These are phyloP conservation scores for Alloascoidea africana DNA, from an alignment of 805 yeast genomes.

Conservation along the genomic window DNA sequence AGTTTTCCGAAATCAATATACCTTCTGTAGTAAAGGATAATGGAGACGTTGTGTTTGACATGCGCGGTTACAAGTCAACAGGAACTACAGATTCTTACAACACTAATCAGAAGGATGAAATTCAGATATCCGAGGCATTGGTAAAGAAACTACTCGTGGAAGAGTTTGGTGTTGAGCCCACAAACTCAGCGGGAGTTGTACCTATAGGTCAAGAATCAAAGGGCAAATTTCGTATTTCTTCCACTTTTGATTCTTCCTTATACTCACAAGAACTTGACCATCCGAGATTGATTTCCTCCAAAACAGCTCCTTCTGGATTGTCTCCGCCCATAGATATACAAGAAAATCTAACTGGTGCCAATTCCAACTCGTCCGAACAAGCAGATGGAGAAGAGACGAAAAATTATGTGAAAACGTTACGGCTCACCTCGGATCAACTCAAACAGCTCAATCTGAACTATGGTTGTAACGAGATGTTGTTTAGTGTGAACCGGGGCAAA, in stretches of 20 bases:
- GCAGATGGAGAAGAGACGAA: slow-evolving; percentile 5
- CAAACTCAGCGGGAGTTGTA: too few relatives aligned
- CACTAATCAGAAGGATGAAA: too few relatives aligned
- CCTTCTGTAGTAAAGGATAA: too few relatives aligned
- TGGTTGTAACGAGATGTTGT: slow-evolving; percentile 69
- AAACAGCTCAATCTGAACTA: slow-evolving; percentile 52
- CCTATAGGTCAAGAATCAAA: too few relatives aligned
- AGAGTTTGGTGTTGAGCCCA: not conserved
- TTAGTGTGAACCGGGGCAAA: slow-evolving; percentile 71
- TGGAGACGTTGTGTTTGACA: slow-evolving; percentile 83
- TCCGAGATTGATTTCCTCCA: too few relatives aligned
- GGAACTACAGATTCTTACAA: too few relatives aligned
- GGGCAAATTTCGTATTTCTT: slow-evolving; percentile 2
- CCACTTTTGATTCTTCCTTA: not conserved
- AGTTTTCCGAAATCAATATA: slow-evolving; percentile 39
- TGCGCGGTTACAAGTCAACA: slow-evolving; percentile 93
- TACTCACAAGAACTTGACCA: not conserved
- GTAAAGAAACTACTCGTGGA: not conserved
- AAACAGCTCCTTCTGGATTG: too few relatives aligned
- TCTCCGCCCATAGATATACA: too few relatives aligned
- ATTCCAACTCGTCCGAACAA: not conserved
- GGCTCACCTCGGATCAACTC: slow-evolving; percentile 85
- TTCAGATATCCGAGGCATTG: slow-evolving; percentile 13
- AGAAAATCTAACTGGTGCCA: too few relatives aligned
- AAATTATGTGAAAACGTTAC: slow-evolving; percentile 67